These are phyloP conservation scores for Bolboschoenus planiculmis DNA, from an alignment of 176 grass and related monocot genomes.

Conservation along the genomic window DNA sequence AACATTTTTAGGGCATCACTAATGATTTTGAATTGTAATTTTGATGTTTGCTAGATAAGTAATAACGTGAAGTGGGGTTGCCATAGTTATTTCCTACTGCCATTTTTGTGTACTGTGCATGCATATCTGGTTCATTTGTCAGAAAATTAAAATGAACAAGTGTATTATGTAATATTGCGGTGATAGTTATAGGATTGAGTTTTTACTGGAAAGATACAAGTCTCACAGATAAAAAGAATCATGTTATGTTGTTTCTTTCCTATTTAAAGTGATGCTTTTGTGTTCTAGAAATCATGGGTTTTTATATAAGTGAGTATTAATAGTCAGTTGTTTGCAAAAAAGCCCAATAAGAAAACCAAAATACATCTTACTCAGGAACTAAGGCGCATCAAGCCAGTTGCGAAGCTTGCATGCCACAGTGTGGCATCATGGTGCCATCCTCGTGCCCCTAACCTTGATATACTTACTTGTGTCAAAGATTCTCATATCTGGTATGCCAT, in stretches of 20 bases:
- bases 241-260: neutral
- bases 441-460: slow-evolving; percentile 97
- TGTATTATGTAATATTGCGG: neutral
- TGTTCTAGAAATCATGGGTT: neutral
- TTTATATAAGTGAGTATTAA: neutral
- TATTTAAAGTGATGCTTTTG: neutral
- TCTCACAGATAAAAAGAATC: neutral
- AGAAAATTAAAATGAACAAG: neutral
- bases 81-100: neutral
- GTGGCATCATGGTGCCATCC: slow-evolving; percentile 99
- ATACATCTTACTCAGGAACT: slow-evolving; percentile 53
- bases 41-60: neutral
- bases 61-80: neutral
- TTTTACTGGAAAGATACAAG: neutral
- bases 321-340: neutral
- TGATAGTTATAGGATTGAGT: neutral
- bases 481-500: slow-evolving; percentile 92
- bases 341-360: neutral
- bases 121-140: neutral
- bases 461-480: slow-evolving; percentile 98
- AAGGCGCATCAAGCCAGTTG: slow-evolving; percentile 93
- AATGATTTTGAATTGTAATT: neutral
- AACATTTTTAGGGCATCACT: slow-evolving; percentile 4
- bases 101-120: neutral
- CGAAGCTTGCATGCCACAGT: slow-evolving; percentile 97